Percentiles rank a stretch among this genome's conserved stretches.
Conservation (phyloP, 169 alveolate species). For the Besnoitia besnoiti region DNA sequence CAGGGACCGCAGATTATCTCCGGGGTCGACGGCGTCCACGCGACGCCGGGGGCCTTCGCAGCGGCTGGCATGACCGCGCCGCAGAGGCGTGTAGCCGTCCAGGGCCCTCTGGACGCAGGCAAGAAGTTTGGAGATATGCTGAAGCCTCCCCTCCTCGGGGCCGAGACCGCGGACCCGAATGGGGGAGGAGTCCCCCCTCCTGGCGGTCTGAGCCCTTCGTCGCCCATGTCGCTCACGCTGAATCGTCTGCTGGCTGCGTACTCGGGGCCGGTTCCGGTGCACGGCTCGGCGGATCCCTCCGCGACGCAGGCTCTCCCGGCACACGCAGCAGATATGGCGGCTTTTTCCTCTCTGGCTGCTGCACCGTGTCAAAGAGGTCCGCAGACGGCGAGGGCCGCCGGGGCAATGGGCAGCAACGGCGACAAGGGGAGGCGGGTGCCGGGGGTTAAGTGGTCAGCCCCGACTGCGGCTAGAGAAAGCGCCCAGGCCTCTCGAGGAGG, state of each 20-base stretch:
- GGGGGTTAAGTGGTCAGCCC: background rate
- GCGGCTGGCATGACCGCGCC: background rate
- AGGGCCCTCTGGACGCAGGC: background rate
- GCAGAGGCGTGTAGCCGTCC: background rate
- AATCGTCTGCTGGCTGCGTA: background rate
- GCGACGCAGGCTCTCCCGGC: too few species aligned
- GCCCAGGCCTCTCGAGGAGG: too few species aligned
- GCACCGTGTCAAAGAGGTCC: background rate
- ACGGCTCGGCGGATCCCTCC: background rate
- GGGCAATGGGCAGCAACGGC: background rate
- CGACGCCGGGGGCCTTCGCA: background rate
- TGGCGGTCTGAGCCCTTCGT: background rate
- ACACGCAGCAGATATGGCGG: too few species aligned
- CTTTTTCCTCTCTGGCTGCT: background rate
- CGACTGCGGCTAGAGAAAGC: background rate
- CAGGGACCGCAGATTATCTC: background rate
- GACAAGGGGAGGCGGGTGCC: background rate
- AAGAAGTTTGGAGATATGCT: too few species aligned
- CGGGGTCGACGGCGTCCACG: background rate
- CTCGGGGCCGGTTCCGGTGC: background rate
- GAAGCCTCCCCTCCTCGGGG: too few species aligned
- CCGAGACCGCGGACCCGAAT: too few species aligned
- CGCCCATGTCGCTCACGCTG: conserved; percentile 17
- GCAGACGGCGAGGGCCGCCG: background rate
- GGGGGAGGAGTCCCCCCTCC: background rate